Base-by-base conservation (phyloP, 768 basidiomycete species). In the Kwoniella sp. region DNA sequence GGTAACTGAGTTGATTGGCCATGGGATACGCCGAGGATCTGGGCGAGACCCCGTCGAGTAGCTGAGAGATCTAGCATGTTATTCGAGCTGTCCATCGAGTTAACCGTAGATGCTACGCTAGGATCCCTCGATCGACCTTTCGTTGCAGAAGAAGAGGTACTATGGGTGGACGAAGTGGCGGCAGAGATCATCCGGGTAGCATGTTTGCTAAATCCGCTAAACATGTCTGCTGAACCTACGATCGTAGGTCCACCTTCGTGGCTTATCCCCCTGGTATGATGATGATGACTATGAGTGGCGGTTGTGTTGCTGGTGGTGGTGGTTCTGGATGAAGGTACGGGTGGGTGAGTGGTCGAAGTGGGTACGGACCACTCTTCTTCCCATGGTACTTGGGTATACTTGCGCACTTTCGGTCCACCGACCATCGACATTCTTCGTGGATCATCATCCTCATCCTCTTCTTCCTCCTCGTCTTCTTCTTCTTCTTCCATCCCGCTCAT, bases 341-440 rank as follows among this genome's bases (percentile, higher is more conserved):
- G 26, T 2, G 49, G 40, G 12, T 50, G 26, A 12, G 7, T 24
- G 49, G 55, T 37, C 25, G 2, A 27, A 13, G 33, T 33, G 53
- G 33, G 33, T 5, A 5, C 33, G 1, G 56, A 19, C 56, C 56
- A 57, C 2, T 64, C 62, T 22, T 67, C 65, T 29, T 58, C 60
- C 65, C 65, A 67, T 17, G 65, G 60, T 47, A 57, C 49, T 48
- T 67, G 53, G 8, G 59, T 56, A 52, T 63, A 68, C 25, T 63
- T 63, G 21, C 66, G 36, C 10, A 68, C 46, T 56, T 62, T 63
- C 9, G 66, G 66, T 49, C 66, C 66, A 19, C 58, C 60, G 25
- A 63, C 57, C 61, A 65, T 63, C 15, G 67, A 68, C 58, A 68
- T 58, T 25, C 60, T 58, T 30, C 57, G 54, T 24, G 59, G 66